These are phyloP conservation scores for Fusarium sp. DNA, from an alignment of 2,329 filamentous ascomycete species.

Conservation along the genomic window DNA sequence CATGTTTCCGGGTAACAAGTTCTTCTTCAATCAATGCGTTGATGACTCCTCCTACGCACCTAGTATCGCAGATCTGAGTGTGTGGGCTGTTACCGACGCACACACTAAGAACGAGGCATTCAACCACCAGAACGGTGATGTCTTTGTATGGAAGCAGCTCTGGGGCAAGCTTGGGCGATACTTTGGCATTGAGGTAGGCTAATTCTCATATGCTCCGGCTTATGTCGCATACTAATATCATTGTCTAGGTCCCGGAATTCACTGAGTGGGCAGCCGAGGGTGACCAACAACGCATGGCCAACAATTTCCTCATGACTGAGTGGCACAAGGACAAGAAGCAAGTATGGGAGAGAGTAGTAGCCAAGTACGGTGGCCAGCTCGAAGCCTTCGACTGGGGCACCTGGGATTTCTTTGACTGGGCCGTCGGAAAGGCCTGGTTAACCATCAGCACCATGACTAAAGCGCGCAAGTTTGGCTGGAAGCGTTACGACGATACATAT, in stretches of 20 bases:
- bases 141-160: constrained; percentile 32
- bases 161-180: constrained; percentile 11
- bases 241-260: constrained; percentile 18
- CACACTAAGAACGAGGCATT: constrained; percentile 34
- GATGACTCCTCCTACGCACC: constrained; percentile 37
- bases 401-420: constrained; percentile 43
- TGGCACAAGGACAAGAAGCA: constrained; percentile 38
- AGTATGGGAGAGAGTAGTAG: constrained; percentile 34
- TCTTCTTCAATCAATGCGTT: constrained; percentile 26
- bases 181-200: constrained; percentile 24
- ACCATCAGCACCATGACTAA: constrained; percentile 30
- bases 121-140: constrained; percentile 34
- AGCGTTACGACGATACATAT: constrained; percentile 35
- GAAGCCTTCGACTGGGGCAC: constrained; percentile 40
- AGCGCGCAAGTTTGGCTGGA: constrained; percentile 42
- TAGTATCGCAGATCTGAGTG: constrained; percentile 29
- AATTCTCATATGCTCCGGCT: not conserved
- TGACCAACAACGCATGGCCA: constrained; percentile 30
- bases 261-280: constrained; percentile 31
- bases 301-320: constrained; percentile 37
- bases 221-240: not conserved
- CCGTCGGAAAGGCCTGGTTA: constrained; percentile 38
- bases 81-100: constrained; percentile 24
- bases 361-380: constrained; percentile 29
- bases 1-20: constrained; percentile 35